Evolutionary conservation across 371 early-diverging fungal species (phyloP).

Genomic region (Rhizopus delemar): DNA sequence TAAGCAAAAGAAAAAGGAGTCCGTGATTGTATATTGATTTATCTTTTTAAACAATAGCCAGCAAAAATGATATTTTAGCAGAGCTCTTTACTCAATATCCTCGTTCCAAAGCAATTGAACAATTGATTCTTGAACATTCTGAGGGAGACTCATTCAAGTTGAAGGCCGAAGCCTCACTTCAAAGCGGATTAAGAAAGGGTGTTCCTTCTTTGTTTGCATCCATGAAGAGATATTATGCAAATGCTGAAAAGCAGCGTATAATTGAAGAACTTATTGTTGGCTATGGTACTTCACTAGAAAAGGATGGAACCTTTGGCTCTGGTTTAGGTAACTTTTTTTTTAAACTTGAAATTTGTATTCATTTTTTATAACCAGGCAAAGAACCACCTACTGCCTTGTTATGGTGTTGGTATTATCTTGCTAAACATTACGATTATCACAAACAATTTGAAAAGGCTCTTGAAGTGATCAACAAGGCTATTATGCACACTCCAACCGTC

Average conservation of each 20-base stretch:
- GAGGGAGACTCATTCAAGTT: conserved; percentile 72
- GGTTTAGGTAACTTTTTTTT: conserved; percentile 17
- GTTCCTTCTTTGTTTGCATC: conserved; percentile 89
- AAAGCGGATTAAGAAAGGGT: conserved; percentile 81
- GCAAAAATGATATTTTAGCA: conserved; percentile 44
- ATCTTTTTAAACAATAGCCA: conserved; percentile 19
- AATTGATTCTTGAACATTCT: conserved; percentile 73
- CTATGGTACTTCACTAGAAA: conserved; percentile 60
- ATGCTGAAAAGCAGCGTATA: conserved; percentile 65
- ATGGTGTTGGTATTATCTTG: conserved; percentile 89
- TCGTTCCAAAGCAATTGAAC: conserved; percentile 77
- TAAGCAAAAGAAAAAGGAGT: background rate
- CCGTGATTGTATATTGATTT: background rate
- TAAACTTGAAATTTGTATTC: background rate
- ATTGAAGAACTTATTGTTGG: conserved; percentile 68
- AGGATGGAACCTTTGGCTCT: conserved; percentile 46
- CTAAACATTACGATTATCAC: conserved; percentile 81
- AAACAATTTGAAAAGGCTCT: conserved; percentile 71
- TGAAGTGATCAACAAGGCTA: conserved; percentile 76
- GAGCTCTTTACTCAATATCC: conserved; percentile 75
- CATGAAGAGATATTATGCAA: conserved; percentile 71
- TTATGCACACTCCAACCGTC: conserved; percentile 81
- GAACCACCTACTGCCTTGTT: conserved; percentile 83
- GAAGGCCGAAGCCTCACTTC: conserved; percentile 65
- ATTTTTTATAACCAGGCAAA: conserved; percentile 25